Percentiles rank a stretch among this genome's conserved stretches.
Evolutionary conservation across 1,284 basidiomycete species (phyloP).

Genomic region (Apiotrichum mycotoxinovorans): DNA sequence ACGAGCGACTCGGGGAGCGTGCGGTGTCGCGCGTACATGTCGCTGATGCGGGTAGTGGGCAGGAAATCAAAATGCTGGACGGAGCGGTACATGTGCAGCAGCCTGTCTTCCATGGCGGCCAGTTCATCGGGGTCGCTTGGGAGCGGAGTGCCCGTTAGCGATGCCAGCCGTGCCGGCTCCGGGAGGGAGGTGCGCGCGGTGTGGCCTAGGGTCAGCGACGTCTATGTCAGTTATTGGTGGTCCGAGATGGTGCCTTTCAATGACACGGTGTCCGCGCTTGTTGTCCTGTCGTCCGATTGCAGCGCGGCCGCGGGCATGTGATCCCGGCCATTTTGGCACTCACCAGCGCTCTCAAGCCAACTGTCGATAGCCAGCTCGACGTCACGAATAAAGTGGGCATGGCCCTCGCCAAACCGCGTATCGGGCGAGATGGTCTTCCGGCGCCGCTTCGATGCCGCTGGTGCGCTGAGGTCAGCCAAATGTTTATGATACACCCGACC

Average conservation of each 20-base stretch:
- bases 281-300: no score
- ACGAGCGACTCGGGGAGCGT: constrained; percentile 22
- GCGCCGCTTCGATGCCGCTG: constrained; percentile 19
- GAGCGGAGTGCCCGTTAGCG: constrained; percentile 1
- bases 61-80: constrained; percentile 22
- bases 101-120: constrained; percentile 16
- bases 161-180: constrained; percentile 4
- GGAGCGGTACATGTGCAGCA: constrained; percentile 12
- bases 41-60: constrained; percentile 2
- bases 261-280: no score
- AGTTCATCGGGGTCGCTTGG: constrained; percentile 5
- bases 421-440: constrained; percentile 15
- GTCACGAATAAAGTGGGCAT: constrained; percentile 19
- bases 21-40: constrained; percentile 24
- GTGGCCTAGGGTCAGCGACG: constrained; percentile 13
- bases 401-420: constrained; percentile 14
- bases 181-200: constrained; percentile 14
- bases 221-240: not conserved
- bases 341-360: constrained; percentile 20
- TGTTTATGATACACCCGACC: no score
- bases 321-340: no score
- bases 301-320: no score
- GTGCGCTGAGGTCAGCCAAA: constrained; percentile 9
- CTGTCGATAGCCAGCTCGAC: constrained; percentile 20
- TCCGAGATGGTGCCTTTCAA: no score